Evolutionary conservation across 345 rosid genomes (phyloP).

Genomic region (Gossypium anomalum): DNA sequence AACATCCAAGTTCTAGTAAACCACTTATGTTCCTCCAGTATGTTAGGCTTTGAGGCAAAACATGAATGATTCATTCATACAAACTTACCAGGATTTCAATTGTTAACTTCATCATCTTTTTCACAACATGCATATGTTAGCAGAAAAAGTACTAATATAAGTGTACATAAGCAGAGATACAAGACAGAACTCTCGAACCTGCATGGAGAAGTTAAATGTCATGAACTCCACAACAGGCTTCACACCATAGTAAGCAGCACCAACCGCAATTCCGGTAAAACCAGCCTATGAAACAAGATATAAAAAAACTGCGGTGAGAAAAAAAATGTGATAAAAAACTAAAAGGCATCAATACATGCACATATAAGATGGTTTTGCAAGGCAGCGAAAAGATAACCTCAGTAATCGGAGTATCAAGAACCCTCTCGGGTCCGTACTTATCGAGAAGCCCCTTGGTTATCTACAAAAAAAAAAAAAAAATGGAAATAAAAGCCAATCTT

Average conservation of each 20-base stretch:
- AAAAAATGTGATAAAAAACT: neutral
- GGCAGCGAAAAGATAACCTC: conserved; percentile 41
- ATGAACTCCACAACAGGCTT: conserved; percentile 85
- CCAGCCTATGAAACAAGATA: conserved; percentile 63
- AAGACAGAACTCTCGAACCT: conserved; percentile 40
- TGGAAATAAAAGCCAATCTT: neutral
- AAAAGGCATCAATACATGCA: neutral
- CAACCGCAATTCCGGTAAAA: conserved; percentile 94
- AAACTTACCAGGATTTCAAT: neutral
- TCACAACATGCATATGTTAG: neutral
- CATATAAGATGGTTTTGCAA: neutral
- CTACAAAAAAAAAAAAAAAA: conserved; percentile 23
- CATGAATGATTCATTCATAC: neutral
- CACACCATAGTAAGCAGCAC: conserved; percentile 88
- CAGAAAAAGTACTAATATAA: neutral
- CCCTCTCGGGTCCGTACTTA: conserved; percentile 91
- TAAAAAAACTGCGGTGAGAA: neutral
- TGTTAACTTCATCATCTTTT: neutral
- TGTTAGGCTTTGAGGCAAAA: neutral
- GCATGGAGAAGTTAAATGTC: conserved; percentile 95
- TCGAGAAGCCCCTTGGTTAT: conserved; percentile 76
- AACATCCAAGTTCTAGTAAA: neutral
- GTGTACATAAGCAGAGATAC: neutral
- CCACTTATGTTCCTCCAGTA: neutral
- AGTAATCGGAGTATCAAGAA: conserved; percentile 88